Conservation (phyloP, 495 filamentous ascomycete genomes). For the Aspergillus nanangensis region DNA sequence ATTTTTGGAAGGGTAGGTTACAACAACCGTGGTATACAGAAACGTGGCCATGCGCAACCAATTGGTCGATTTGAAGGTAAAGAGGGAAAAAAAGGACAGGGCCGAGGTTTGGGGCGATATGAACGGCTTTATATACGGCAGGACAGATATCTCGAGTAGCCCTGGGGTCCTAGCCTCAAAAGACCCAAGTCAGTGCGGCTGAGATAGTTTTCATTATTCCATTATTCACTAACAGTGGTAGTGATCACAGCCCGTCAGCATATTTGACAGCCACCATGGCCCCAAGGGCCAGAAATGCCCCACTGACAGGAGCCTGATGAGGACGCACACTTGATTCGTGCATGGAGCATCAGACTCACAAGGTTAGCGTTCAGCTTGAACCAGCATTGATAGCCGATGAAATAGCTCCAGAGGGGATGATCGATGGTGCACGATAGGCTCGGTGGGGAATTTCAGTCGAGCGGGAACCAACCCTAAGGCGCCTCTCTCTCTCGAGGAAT, state of each 20-base stretch:
- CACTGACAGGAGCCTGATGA: slow-evolving; percentile 6
- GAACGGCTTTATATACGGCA: background rate
- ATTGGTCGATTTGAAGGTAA: background rate
- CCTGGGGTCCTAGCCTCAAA: too few relatives aligned
- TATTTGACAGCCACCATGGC: background rate
- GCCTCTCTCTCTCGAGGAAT: too few relatives aligned
- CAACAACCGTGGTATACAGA: background rate
- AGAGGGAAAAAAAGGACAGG: background rate
- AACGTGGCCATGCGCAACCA: too few relatives aligned
- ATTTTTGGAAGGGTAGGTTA: background rate
- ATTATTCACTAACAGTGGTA: background rate
- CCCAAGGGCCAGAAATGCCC: slow-evolving; percentile 2
- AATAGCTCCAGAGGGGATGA: background rate
- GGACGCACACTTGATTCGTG: slow-evolving; percentile 6
- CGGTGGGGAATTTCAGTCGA: background rate
- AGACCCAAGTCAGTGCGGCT: too few relatives aligned
- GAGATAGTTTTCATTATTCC: too few relatives aligned
- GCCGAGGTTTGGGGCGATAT: background rate
- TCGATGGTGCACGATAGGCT: background rate
- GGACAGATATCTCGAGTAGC: too few relatives aligned
- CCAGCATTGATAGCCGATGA: background rate
- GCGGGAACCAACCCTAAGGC: too few relatives aligned
- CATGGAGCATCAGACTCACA: background rate
- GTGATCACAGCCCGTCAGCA: background rate
- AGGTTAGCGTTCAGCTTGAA: slow-evolving; percentile 1